phyloP scores from a whole-genome alignment of 306 rosid genomes.

The Cicer bijugum region DNA sequence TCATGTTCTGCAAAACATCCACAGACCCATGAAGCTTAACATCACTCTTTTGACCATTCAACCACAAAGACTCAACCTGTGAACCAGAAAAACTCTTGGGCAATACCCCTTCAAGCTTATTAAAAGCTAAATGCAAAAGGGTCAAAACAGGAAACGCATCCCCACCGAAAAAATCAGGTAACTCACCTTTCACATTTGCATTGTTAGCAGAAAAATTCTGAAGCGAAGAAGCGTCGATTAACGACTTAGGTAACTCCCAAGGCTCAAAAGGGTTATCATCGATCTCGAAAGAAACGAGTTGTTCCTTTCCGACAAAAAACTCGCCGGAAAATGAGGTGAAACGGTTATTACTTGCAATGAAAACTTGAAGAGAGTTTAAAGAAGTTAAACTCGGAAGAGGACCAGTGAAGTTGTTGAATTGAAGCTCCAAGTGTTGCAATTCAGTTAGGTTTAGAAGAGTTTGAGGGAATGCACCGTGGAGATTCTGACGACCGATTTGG shows the following conservation, averaged over 20 bases:
- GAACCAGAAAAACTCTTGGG: conserved; percentile 59
- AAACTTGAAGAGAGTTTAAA: conserved; percentile 54
- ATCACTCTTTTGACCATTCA: conserved; percentile 72
- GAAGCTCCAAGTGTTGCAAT: conserved; percentile 73
- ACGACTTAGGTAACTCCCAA: conserved; percentile 70
- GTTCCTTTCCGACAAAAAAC: conserved; percentile 64
- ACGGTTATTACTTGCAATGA: conserved; percentile 59
- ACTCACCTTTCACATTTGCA: conserved; percentile 63
- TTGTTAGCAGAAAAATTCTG: conserved; percentile 82
- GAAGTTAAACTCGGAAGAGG: conserved; percentile 69
- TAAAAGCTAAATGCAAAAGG: conserved; percentile 74
- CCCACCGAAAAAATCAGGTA: conserved; percentile 61
- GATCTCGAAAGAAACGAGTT: conserved; percentile 63
- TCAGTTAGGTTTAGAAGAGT: conserved; percentile 57
- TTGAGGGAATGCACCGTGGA: conserved; percentile 63
- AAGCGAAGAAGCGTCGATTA: conserved; percentile 54
- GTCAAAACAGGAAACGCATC: conserved; percentile 59
- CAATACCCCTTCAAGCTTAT: conserved; percentile 63
- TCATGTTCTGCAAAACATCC: conserved; percentile 71
- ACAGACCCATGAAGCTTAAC: conserved; percentile 61
- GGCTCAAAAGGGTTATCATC: conserved; percentile 72
- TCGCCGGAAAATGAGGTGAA: conserved; percentile 62
- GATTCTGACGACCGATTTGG: conserved; percentile 65
- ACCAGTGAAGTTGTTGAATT: conserved; percentile 76
- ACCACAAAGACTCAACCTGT: conserved; percentile 71